Conservation (phyloP, 1,139 yeast genomes). For the Yamadazyma kanchanaburiensis region DNA sequence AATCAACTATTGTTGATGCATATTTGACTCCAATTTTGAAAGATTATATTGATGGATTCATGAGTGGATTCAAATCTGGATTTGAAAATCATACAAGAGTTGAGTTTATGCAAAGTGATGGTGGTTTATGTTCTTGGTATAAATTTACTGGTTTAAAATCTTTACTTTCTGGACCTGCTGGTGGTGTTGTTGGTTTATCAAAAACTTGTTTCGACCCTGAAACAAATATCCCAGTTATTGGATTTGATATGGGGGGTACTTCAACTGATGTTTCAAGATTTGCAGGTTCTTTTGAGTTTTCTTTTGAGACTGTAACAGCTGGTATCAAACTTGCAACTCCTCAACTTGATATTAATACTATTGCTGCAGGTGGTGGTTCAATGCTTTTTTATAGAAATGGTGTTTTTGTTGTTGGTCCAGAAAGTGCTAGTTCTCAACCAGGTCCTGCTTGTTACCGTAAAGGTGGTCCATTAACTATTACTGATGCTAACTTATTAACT, state of each 20-base stretch:
- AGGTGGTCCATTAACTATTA: slow-evolving; percentile 55
- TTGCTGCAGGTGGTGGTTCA: slow-evolving; percentile 62
- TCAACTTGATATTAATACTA: slow-evolving; percentile 55
- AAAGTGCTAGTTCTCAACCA: slow-evolving; percentile 55
- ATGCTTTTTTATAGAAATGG: slow-evolving; percentile 49
- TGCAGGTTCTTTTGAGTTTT: slow-evolving; percentile 44
- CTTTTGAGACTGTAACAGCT: slow-evolving; percentile 54
- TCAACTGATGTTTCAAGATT: slow-evolving; percentile 54
- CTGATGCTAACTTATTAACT: slow-evolving; percentile 51
- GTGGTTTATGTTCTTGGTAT: slow-evolving; percentile 48
- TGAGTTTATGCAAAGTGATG: slow-evolving; percentile 59
- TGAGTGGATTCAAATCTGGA: slow-evolving; percentile 56
- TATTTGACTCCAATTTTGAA: slow-evolving; percentile 72
- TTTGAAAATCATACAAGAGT: slow-evolving; percentile 22
- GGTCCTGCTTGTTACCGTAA: slow-evolving; percentile 59
- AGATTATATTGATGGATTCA: slow-evolving; percentile 57
- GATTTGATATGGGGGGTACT: slow-evolving; percentile 63
- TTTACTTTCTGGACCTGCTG: slow-evolving; percentile 56
- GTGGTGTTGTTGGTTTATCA: slow-evolving; percentile 58
- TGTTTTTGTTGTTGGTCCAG: slow-evolving; percentile 53
- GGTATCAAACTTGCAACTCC: slow-evolving; percentile 57
- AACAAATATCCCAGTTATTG: slow-evolving; percentile 42
- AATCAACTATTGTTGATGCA: slow-evolving; percentile 74
- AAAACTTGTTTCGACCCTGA: slow-evolving; percentile 43
- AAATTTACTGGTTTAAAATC: slow-evolving; percentile 51